These are phyloP conservation scores for Paracoccidioides brasiliensis DNA, from an alignment of 2,329 filamentous ascomycete genomes.

Conservation along the genomic window DNA sequence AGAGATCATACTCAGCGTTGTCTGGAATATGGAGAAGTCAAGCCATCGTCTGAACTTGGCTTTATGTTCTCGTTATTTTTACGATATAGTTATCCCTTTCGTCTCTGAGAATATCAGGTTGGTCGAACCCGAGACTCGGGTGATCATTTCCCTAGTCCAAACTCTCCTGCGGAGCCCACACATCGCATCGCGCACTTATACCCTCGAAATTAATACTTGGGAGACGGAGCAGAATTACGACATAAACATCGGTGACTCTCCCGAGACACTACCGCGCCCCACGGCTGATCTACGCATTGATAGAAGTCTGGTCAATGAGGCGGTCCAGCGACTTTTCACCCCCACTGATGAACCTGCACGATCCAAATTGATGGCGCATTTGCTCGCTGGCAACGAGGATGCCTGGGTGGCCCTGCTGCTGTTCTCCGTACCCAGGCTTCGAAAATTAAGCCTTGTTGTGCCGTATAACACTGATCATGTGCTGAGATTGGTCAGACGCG, in stretches of 20 bases:
- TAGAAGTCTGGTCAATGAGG: background rate
- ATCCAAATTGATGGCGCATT: background rate
- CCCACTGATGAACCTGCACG: background rate
- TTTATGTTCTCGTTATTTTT: slow-evolving; percentile 3
- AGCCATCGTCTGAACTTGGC: background rate
- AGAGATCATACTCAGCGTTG: slow-evolving; percentile 4
- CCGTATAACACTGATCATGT: background rate
- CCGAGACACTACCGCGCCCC: background rate
- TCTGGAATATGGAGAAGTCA: background rate
- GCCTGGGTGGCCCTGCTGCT: slow-evolving; percentile 1
- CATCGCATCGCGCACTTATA: background rate
- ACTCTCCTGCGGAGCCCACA: background rate
- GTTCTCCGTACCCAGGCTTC: background rate
- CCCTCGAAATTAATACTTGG: background rate
- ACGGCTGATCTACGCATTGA: background rate
- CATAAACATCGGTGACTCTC: background rate
- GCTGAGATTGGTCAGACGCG: background rate
- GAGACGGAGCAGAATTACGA: background rate
- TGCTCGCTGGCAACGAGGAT: background rate
- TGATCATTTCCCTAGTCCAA: background rate
- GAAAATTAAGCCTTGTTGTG: background rate
- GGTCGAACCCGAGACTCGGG: background rate
- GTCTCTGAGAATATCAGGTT: slow-evolving; percentile 3
- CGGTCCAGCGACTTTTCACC: background rate
- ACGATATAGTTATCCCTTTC: slow-evolving; percentile 1